Evolutionary conservation across 305 asterid genomes (phyloP).

Genomic region (Petunia hybrid): DNA sequence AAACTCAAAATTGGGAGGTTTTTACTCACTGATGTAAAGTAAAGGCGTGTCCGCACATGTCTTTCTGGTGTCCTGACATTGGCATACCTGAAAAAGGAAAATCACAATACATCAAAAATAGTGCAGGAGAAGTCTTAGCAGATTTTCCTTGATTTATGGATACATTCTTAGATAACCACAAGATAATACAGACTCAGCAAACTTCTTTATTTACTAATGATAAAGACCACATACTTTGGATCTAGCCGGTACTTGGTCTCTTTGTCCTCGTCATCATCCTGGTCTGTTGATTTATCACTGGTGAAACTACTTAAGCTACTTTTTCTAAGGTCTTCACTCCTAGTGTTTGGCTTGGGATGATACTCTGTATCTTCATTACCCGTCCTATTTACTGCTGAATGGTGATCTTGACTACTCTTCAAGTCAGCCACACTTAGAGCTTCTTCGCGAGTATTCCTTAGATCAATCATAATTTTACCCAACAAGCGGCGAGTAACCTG

Average conservation of each 20-base stretch:
- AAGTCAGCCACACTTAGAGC: slow-evolving; percentile 73
- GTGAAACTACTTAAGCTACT: slow-evolving; percentile 72
- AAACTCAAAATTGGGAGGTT: neutral
- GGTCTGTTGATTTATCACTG: slow-evolving; percentile 77
- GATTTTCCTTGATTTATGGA: slow-evolving; percentile 19
- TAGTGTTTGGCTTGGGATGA: slow-evolving; percentile 49
- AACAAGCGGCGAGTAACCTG: slow-evolving; percentile 79
- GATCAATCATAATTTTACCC: slow-evolving; percentile 77
- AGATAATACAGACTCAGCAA: slow-evolving; percentile 15
- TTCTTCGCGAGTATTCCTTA: slow-evolving; percentile 78
- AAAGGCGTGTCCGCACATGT: slow-evolving; percentile 78
- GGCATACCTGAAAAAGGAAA: slow-evolving; percentile 61
- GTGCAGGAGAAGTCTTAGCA: neutral
- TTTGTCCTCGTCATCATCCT: slow-evolving; percentile 76
- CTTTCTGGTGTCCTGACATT: slow-evolving; percentile 83
- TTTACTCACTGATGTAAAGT: slow-evolving; percentile 79
- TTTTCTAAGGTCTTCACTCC: slow-evolving; percentile 54
- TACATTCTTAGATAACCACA: neutral
- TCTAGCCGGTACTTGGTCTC: slow-evolving; percentile 81
- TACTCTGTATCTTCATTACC: slow-evolving; percentile 60
- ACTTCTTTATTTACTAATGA: neutral
- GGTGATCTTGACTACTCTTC: slow-evolving; percentile 55
- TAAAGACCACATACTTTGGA: slow-evolving; percentile 58
- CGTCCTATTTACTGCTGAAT: slow-evolving; percentile 38
- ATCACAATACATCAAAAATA: neutral